These are phyloP conservation scores for Oryza longistaminata DNA, from an alignment of 176 grass and related monocot genomes.

Conservation along the genomic window DNA sequence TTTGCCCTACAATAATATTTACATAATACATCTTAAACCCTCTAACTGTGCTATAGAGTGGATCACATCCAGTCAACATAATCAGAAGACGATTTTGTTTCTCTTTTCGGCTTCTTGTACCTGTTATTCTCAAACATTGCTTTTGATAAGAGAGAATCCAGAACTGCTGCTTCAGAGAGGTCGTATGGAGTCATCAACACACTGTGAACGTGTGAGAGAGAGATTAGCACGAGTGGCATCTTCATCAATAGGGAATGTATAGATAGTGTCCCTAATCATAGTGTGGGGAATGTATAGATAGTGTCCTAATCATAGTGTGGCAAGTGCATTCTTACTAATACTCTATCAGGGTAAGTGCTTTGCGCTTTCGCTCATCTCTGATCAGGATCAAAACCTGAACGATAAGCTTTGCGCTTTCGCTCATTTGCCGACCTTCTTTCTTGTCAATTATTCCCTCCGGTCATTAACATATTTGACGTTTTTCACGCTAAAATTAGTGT, in stretches of 20 bases:
- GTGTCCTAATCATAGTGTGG: neutral
- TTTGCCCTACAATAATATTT: neutral
- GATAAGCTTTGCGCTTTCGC: neutral
- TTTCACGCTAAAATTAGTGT: too few relatives aligned
- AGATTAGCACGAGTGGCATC: neutral
- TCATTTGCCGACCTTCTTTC: neutral
- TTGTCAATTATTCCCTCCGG: neutral
- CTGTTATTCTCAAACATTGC: slow-evolving; percentile 52
- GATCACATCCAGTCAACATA: slow-evolving; percentile 54
- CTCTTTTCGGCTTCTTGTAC: slow-evolving; percentile 44
- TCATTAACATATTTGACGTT: too few relatives aligned
- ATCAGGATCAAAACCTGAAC: neutral
- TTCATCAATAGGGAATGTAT: neutral
- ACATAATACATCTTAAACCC: neutral
- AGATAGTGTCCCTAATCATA: neutral
- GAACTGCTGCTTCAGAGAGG: slow-evolving; percentile 43
- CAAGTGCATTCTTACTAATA: neutral
- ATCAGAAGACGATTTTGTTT: slow-evolving; percentile 39
- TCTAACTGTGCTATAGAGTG: neutral
- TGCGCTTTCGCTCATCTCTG: neutral
- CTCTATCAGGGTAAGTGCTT: neutral
- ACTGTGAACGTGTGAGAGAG: slow-evolving; percentile 9
- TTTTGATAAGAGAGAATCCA: slow-evolving; percentile 51
- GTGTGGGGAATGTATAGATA: neutral
- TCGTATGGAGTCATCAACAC: slow-evolving; percentile 44